These are phyloP conservation scores for Plasmodiophora brassicae DNA, from an alignment of 208 protist genomes.

Conservation along the genomic window DNA sequence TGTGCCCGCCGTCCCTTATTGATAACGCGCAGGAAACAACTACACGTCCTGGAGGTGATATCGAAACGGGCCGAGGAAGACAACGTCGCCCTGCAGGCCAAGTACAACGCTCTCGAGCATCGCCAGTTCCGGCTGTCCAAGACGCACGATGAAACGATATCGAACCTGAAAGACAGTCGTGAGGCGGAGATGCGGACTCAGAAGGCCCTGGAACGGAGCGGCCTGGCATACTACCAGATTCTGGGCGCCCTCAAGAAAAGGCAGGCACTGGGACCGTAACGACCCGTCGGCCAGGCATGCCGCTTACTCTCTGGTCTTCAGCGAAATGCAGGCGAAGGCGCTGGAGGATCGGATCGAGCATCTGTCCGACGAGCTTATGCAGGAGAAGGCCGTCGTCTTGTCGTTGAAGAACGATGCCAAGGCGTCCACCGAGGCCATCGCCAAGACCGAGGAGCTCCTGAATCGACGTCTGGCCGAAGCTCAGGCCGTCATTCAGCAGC, in stretches of 20 bases:
- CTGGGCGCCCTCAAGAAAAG: not conserved
- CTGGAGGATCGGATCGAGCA: not conserved
- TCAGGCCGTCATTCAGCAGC: not conserved
- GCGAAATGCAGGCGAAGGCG: not conserved
- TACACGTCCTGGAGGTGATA: not conserved
- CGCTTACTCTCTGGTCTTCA: too few relatives aligned
- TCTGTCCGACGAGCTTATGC: not conserved
- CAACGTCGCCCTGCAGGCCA: not conserved
- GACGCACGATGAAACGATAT: not conserved
- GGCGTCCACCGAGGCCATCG: not conserved
- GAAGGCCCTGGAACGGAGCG: not conserved
- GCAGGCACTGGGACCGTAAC: too few relatives aligned
- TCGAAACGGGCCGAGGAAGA: not conserved
- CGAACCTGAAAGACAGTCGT: not conserved
- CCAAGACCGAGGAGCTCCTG: not conserved
- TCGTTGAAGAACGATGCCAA: too few relatives aligned
- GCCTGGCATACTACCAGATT: slow-evolving; percentile 14
- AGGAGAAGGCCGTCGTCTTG: not conserved
- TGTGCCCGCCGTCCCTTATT: not conserved
- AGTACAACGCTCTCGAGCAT: not conserved
- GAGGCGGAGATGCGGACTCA: not conserved
- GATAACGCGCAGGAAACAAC: not conserved
- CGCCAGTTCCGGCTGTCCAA: not conserved
- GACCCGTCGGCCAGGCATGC: too few relatives aligned
- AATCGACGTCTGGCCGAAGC: not conserved